phyloP scores from a whole-genome alignment of 768 basidiomycete genomes.

The Lactarius sanguifluus region DNA sequence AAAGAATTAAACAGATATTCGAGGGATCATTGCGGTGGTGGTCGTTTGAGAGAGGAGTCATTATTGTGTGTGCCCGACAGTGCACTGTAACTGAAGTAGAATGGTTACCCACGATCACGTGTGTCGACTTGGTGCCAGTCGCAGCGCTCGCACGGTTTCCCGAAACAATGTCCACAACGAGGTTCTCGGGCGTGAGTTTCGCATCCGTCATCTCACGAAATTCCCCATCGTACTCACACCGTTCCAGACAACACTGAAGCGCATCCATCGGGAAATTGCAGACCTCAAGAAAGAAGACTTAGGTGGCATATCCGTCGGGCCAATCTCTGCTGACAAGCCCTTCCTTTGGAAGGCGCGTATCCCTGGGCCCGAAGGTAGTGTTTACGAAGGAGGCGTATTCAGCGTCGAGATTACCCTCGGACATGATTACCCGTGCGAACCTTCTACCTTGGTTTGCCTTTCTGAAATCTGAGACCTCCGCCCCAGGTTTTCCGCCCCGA shows the following conservation, averaged over 20 bases:
- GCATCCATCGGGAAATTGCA: constrained; percentile 78
- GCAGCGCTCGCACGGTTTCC: not conserved
- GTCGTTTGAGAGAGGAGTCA: not conserved
- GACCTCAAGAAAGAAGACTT: constrained; percentile 83
- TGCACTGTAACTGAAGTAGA: no score
- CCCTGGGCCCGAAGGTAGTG: constrained; percentile 79
- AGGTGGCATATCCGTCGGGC: constrained; percentile 66
- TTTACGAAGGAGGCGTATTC: constrained; percentile 80
- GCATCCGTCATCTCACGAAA: not conserved
- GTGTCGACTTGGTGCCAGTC: not conserved
- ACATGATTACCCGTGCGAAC: constrained; percentile 73
- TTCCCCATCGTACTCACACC: not conserved
- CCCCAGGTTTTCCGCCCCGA: constrained; percentile 73
- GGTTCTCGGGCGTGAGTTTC: constrained; percentile 21
- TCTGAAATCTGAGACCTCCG: not conserved
- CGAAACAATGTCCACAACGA: constrained; percentile 20
- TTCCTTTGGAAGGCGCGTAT: constrained; percentile 76
- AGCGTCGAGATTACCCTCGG: constrained; percentile 64
- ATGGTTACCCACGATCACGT: constrained; percentile 23
- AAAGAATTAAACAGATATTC: constrained; percentile 45
- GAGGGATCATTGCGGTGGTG: constrained; percentile 49
- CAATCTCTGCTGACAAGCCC: constrained; percentile 58
- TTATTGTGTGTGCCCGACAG: no score
- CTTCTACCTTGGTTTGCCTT: constrained; percentile 5
- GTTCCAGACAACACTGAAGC: constrained; percentile 65